phyloP scores from a whole-genome alignment of 805 yeast species.

The Saturnispora serradocipensis region DNA sequence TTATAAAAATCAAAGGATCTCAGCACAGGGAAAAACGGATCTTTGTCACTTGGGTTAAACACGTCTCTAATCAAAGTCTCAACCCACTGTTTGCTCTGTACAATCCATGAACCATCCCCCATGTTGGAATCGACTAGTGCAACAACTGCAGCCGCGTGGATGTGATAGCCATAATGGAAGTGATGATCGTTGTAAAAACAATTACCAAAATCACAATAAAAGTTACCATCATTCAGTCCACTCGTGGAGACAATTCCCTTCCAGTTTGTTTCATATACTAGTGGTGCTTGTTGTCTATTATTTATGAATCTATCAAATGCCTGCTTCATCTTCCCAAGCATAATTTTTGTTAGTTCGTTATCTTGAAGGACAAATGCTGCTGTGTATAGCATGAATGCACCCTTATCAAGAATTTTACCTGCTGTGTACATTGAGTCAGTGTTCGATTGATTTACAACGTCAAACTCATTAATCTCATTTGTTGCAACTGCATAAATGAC shows the following conservation, averaged over 20 bases:
- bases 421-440: conserved; percentile 83
- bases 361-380: conserved; percentile 60
- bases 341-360: conserved; percentile 35
- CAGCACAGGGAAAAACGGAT: conserved; percentile 51
- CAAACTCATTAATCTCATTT: conserved; percentile 43
- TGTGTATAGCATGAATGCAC: conserved; percentile 75
- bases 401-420: conserved; percentile 83
- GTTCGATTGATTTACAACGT: conserved; percentile 48
- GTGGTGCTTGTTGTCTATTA: conserved; percentile 64
- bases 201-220: conserved; percentile 52
- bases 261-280: conserved; percentile 74
- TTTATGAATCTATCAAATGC: conserved; percentile 62
- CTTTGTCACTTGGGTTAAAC: conserved; percentile 49
- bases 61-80: conserved; percentile 57
- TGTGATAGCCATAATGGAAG: conserved; percentile 77
- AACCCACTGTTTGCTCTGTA: conserved; percentile 43
- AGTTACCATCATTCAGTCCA: conserved; percentile 30
- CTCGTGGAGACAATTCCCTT: conserved; percentile 70
- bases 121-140: conserved; percentile 49
- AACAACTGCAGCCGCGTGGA: conserved; percentile 75
- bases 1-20: conserved; percentile 62
- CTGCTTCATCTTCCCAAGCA: conserved; percentile 50
- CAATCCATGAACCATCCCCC: conserved; percentile 45
- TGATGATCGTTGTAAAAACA: conserved; percentile 80
- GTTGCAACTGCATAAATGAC: conserved; percentile 39